Percentiles rank a stretch among this genome's conserved stretches.
Evolutionary conservation across 441 rosid species (phyloP).

Genomic region (Manihot esculenta): DNA sequence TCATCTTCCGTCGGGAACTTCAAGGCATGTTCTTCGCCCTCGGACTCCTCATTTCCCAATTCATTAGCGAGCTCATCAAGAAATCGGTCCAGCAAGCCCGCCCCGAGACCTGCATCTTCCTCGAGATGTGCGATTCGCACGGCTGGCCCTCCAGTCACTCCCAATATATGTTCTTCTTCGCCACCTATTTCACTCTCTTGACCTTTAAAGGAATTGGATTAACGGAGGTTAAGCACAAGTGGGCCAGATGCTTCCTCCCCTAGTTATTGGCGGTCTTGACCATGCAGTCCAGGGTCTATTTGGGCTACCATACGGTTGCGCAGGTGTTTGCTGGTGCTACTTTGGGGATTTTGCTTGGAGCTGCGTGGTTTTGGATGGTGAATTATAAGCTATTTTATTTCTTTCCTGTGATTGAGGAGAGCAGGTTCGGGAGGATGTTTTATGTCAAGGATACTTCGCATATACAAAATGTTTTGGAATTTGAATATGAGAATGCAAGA

Average conservation of each 20-base stretch:
- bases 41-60: conserved; percentile 73
- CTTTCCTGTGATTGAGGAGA: conserved; percentile 76
- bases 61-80: conserved; percentile 72
- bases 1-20: conserved; percentile 88
- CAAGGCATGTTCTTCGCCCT: conserved; percentile 81
- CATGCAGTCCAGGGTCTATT: conserved; percentile 82
- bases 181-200: conserved; percentile 56
- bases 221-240: conserved; percentile 47
- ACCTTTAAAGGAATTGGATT: conserved; percentile 56
- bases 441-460: conserved; percentile 93
- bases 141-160: conserved; percentile 99
- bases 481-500: conserved; percentile 91
- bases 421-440: conserved; percentile 63
- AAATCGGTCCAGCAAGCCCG: conserved; percentile 76
- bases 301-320: conserved; percentile 80
- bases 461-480: conserved; percentile 71
- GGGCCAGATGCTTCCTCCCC: conserved; percentile 38
- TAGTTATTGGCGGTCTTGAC: conserved; percentile 75
- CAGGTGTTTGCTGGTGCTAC: conserved; percentile 84
- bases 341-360: conserved; percentile 63
- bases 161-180: conserved; percentile 87
- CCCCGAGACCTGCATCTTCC: conserved; percentile 71
- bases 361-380: conserved; percentile 79
- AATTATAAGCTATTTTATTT: conserved; percentile 43
- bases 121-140: conserved; percentile 91